A percentile compares a stretch with the other conserved stretches of the same genome.
Evolutionary conservation across 2,329 filamentous ascomycete genomes (phyloP).

Genomic region (Fusarium setosum): DNA sequence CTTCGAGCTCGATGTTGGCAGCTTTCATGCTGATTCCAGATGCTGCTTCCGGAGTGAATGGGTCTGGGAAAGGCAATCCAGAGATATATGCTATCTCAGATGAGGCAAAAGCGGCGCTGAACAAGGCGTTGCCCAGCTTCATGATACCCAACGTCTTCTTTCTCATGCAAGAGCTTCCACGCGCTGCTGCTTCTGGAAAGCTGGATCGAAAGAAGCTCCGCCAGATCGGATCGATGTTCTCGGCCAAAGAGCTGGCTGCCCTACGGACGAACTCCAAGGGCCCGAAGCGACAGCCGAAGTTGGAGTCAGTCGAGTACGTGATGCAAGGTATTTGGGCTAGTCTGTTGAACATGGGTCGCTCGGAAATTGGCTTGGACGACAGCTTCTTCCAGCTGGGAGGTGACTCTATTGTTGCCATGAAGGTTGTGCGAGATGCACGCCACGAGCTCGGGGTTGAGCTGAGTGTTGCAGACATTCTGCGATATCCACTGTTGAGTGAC

Average conservation of each 20-base stretch:
- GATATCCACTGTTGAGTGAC: constrained; percentile 30
- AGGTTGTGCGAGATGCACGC: constrained; percentile 56
- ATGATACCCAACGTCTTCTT: background rate
- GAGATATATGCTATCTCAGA: background rate
- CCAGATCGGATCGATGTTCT: background rate
- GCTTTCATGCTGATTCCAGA: background rate
- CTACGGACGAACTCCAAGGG: background rate
- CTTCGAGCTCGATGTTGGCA: background rate
- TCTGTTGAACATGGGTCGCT: constrained; percentile 48
- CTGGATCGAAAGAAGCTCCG: constrained; percentile 11
- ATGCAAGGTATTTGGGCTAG: constrained; percentile 51
- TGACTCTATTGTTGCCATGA: constrained; percentile 61
- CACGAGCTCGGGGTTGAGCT: constrained; percentile 50
- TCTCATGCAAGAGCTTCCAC: background rate
- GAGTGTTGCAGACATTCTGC: constrained; percentile 49
- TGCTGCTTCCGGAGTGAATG: background rate
- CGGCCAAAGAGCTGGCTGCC: background rate
- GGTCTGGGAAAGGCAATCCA: background rate
- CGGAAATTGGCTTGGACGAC: constrained; percentile 58
- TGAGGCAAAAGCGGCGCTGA: background rate
- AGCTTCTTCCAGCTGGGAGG: constrained; percentile 50
- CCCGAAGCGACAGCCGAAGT: background rate
- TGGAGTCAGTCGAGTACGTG: background rate
- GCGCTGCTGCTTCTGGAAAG: constrained; percentile 6
- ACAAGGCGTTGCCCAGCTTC: background rate